A percentile compares a stretch with the other conserved stretches of the same genome.
Evolutionary conservation across 495 filamentous ascomycete species (phyloP).

Genomic region (Staphylotrichum longicolle): DNA sequence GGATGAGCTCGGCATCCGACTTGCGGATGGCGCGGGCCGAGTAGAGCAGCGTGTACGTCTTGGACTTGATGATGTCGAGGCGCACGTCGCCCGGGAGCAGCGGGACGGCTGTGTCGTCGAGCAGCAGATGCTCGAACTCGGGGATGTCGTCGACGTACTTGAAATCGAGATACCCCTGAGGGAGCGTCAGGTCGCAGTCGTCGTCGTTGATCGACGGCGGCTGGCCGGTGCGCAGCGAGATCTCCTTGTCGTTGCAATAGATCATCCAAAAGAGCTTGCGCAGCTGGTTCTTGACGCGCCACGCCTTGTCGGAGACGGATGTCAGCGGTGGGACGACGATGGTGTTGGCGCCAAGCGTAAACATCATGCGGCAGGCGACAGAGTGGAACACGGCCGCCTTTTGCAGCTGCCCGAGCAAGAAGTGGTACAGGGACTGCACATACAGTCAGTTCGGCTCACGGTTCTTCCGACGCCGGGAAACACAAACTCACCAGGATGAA

Average conservation of each 20-base stretch:
- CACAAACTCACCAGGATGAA: conserved; percentile 43
- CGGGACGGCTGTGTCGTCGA: conserved; percentile 35
- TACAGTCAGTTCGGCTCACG: no score
- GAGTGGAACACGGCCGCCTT: conserved; percentile 44
- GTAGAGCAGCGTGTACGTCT: conserved; percentile 48
- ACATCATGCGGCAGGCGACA: conserved; percentile 46
- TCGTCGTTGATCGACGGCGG: conserved; percentile 53
- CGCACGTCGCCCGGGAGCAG: conserved; percentile 50
- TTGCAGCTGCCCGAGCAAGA: conserved; percentile 47
- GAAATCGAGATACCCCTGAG: conserved; percentile 44
- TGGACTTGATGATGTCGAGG: conserved; percentile 51
- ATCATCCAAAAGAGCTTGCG: conserved; percentile 55
- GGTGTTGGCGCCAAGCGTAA: conserved; percentile 48
- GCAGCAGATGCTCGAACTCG: conserved; percentile 11
- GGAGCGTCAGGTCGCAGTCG: conserved; percentile 54
- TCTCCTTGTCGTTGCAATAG: conserved; percentile 53
- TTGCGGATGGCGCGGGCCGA: conserved; percentile 48
- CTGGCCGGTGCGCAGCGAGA: conserved; percentile 50
- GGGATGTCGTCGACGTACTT: conserved; percentile 27
- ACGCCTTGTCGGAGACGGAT: conserved; percentile 3
- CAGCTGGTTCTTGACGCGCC: conserved; percentile 31
- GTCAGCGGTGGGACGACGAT: conserved; percentile 17
- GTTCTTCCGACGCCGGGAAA: no score
- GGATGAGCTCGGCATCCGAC: conserved; percentile 52
- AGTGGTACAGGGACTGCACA: conserved; percentile 42